Conservation (phyloP, 2,329 filamentous ascomycete species). For the Helminthosporium solani region DNA sequence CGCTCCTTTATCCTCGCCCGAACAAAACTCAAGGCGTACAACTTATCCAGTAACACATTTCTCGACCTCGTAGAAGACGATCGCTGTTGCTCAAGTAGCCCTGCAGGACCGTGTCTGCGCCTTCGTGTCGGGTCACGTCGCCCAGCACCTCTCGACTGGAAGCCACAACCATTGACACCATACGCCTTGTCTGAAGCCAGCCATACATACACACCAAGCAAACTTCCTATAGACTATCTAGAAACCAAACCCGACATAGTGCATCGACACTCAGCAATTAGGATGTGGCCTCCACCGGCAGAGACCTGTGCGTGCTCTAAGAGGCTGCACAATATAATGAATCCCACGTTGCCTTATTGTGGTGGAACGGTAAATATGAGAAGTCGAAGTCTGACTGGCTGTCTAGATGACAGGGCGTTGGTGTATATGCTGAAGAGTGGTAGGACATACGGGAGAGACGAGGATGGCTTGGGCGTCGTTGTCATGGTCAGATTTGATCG, state of each 20-base stretch:
- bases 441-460: constrained; percentile 22
- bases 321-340: constrained; percentile 35
- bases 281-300: constrained; percentile 38
- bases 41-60: constrained; percentile 55
- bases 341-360: constrained; percentile 19
- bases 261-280: constrained; percentile 32
- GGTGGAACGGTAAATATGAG: background rate
- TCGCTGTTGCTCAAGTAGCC: constrained; percentile 33
- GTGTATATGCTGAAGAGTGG: constrained; percentile 37
- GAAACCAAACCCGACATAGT: constrained; percentile 13
- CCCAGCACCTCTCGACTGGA: constrained; percentile 27
- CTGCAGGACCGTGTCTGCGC: constrained; percentile 44
- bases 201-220: constrained; percentile 11
- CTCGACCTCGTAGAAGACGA: constrained; percentile 61
- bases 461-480: constrained; percentile 26
- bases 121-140: constrained; percentile 54
- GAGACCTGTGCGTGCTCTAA: constrained; percentile 28
- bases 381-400: constrained; percentile 25
- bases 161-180: background rate
- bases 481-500: constrained; percentile 37
- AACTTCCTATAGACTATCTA: background rate
- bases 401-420: constrained; percentile 34
- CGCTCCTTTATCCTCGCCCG: constrained; percentile 54
- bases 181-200: background rate
- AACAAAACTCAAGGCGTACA: constrained; percentile 59